phyloP scores from a whole-genome alignment of 768 basidiomycete genomes.

The Butyriboletus loyo region DNA sequence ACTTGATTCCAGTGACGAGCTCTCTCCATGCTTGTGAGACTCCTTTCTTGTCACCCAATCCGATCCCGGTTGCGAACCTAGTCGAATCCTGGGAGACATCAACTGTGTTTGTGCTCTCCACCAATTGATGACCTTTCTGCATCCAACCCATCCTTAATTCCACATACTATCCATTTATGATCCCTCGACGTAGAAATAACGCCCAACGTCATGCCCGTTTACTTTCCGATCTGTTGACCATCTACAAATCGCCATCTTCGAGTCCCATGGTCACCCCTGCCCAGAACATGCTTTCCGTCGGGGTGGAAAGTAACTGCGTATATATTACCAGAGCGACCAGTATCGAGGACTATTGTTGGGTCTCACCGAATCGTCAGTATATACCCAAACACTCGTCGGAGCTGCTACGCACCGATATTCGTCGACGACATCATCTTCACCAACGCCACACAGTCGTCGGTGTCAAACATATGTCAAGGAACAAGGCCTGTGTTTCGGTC shows the following conservation, averaged over 20 bases:
- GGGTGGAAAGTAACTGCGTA: background rate
- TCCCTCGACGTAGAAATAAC: background rate
- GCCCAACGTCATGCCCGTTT: accelerated
- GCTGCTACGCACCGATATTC: background rate
- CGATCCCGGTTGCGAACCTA: background rate
- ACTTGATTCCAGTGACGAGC: background rate
- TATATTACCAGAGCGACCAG: background rate
- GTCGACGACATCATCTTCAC: background rate
- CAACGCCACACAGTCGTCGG: background rate
- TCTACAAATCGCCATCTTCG: background rate
- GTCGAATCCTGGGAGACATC: background rate
- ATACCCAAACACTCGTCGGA: too few species aligned
- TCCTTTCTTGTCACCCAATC: background rate
- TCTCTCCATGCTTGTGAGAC: accelerated
- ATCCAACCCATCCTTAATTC: background rate
- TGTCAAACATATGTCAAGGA: background rate
- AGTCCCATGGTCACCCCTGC: background rate
- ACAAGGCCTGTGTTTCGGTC: background rate
- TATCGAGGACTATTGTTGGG: background rate
- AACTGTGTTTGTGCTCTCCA: background rate
- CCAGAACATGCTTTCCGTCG: background rate
- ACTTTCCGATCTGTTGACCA: background rate
- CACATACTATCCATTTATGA: background rate
- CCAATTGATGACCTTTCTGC: background rate
- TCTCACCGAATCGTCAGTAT: background rate